These are phyloP conservation scores for Monosporascus sp. DNA, from an alignment of 2,329 filamentous ascomycete genomes.

Conservation along the genomic window DNA sequence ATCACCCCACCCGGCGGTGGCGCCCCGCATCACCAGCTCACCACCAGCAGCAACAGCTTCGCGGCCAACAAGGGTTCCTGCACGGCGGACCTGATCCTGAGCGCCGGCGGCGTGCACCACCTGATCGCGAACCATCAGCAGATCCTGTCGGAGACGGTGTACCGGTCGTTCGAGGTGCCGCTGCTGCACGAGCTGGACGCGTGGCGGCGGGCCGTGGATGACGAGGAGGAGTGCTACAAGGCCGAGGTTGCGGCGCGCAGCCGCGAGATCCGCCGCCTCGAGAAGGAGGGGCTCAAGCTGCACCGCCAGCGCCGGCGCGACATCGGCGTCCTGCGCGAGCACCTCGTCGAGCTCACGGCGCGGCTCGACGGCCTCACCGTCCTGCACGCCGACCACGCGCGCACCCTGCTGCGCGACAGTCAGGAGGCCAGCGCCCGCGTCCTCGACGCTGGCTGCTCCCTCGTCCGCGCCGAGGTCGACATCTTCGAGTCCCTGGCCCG, in stretches of 20 bases:
- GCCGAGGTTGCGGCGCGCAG: constrained; percentile 49
- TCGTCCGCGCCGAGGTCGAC: constrained; percentile 64
- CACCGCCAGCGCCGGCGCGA: constrained; percentile 56
- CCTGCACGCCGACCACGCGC: constrained; percentile 56
- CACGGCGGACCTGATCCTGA: constrained; percentile 58
- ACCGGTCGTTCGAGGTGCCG: constrained; percentile 63
- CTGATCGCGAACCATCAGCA: constrained; percentile 66
- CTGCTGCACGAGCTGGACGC: constrained; percentile 64
- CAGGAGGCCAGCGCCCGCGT: constrained; percentile 60
- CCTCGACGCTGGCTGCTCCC: constrained; percentile 58
- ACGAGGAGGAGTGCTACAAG: constrained; percentile 58
- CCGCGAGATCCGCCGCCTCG: constrained; percentile 57
- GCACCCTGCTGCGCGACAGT: constrained; percentile 54
- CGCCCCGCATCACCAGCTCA: constrained; percentile 7
- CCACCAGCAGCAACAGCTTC: constrained; percentile 34
- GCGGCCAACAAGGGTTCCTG: constrained; percentile 43
- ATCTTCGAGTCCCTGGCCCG: constrained; percentile 62
- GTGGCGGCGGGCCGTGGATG: constrained; percentile 58
- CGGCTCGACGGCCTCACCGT: constrained; percentile 58
- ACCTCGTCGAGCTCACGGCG: constrained; percentile 58
- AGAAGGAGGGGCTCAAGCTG: constrained; percentile 60
- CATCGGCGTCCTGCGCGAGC: constrained; percentile 55
- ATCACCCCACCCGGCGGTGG: constrained; percentile 24
- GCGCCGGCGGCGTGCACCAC: constrained; percentile 60
- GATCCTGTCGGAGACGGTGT: constrained; percentile 64